A percentile compares a stretch with the other conserved stretches of the same genome.
These are phyloP conservation scores for Zygnema cylindricum DNA, from an alignment of 139 green algal species.

Conservation along the genomic window DNA sequence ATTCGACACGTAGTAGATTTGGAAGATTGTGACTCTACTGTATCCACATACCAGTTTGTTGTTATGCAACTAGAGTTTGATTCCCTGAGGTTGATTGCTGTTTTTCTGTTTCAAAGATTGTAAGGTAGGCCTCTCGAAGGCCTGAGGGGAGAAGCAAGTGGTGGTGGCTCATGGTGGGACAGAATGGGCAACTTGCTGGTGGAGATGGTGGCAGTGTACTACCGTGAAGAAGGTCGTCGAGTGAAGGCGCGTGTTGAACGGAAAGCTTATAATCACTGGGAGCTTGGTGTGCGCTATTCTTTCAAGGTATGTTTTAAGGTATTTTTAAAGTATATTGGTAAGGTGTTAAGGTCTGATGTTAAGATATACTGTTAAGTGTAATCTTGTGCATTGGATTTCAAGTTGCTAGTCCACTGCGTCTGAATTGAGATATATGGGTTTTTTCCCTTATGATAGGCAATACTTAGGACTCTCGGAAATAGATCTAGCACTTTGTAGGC, in stretches of 20 bases:
- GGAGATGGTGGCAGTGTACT: slow-evolving; percentile 66
- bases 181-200: slow-evolving; percentile 61
- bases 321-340: background rate
- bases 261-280: slow-evolving; percentile 47
- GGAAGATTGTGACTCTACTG: too few species aligned
- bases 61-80: too few species aligned
- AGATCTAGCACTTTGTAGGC: background rate
- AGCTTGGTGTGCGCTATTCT: slow-evolving; percentile 64
- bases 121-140: too few species aligned
- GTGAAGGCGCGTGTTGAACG: slow-evolving; percentile 60
- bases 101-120: too few species aligned
- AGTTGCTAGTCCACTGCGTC: background rate
- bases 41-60: too few species aligned
- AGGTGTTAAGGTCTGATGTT: background rate
- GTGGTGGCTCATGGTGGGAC: background rate
- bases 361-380: background rate
- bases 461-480: background rate
- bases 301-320: slow-evolving; percentile 68
- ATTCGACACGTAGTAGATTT: too few species aligned
- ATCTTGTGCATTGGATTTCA: too few species aligned
- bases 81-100: too few species aligned
- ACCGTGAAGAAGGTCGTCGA: slow-evolving; percentile 66
- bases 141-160: background rate
- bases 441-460: background rate
- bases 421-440: background rate